phyloP scores from a whole-genome alignment of 2,329 filamentous ascomycete genomes.

The Cryphonectria parasitica region DNA sequence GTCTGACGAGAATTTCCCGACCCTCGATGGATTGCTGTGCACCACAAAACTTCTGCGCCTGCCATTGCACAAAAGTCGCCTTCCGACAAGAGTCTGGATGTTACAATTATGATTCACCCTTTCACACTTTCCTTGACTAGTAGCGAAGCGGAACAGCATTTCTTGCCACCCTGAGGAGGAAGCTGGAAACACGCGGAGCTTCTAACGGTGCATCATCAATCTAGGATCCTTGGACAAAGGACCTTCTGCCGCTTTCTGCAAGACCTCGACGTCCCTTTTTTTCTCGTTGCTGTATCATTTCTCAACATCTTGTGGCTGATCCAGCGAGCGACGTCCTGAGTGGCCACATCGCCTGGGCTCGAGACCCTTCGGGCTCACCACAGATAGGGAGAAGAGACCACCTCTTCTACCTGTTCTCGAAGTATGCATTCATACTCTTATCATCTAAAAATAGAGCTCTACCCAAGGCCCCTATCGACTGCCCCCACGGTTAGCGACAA shows the following conservation, averaged over 20 bases:
- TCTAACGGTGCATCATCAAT: not conserved
- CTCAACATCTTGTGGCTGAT: not conserved
- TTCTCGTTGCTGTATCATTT: not conserved
- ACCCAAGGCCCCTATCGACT: slow-evolving; percentile 46
- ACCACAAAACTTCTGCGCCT: not conserved
- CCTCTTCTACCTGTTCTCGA: slow-evolving; percentile 8
- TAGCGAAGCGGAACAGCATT: not conserved
- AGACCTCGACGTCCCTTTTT: not conserved
- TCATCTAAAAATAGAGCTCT: slow-evolving; percentile 69
- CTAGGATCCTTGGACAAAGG: not conserved
- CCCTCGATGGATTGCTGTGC: not conserved
- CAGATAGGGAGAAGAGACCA: slow-evolving; percentile 2
- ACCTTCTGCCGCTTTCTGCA: not conserved
- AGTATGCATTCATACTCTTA: slow-evolving; percentile 66
- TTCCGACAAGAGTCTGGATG: not conserved
- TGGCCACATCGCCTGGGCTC: not conserved
- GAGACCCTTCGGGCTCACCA: not conserved
- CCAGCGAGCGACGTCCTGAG: not conserved
- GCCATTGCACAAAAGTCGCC: not conserved
- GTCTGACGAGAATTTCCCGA: not conserved
- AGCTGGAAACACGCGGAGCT: not conserved
- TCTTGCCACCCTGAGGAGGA: slow-evolving; percentile 26
- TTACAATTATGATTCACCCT: slow-evolving; percentile 22
- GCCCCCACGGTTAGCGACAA: slow-evolving; percentile 24
- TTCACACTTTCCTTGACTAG: no score